Evolutionary conservation across 2,329 filamentous ascomycete genomes (phyloP).

Genomic region (Sclerotinia nivalis): DNA sequence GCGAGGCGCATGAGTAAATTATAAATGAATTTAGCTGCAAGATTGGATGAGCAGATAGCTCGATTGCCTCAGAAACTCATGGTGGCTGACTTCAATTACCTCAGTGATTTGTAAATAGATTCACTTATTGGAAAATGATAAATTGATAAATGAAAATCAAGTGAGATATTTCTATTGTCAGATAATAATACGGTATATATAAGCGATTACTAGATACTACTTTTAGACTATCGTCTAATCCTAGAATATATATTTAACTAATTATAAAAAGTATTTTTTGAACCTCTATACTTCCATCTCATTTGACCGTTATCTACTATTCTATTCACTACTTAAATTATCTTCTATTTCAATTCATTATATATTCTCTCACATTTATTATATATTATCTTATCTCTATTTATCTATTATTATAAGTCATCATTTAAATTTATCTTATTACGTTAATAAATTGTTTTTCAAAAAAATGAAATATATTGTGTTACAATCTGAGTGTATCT

Average conservation of each 20-base stretch:
- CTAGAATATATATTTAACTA: neutral
- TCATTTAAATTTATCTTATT: neutral
- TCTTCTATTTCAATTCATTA: neutral
- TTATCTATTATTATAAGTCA: no score
- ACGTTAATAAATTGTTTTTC: accelerated
- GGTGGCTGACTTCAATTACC: neutral
- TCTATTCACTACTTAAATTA: neutral
- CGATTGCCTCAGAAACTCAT: neutral
- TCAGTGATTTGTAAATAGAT: neutral
- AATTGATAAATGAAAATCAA: neutral
- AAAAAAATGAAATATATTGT: neutral
- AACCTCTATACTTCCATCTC: no score
- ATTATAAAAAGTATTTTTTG: no score
- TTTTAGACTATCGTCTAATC: neutral
- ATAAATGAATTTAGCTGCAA: neutral
- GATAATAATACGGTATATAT: neutral
- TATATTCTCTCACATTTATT: neutral
- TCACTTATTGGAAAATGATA: no score
- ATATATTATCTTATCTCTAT: accelerated
- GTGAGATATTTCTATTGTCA: neutral
- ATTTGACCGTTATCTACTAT: neutral
- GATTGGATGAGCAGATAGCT: neutral
- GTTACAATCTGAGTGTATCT: neutral
- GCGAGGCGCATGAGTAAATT: neutral
- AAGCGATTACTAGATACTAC: neutral